phyloP scores from a whole-genome alignment of 2,329 filamentous ascomycete genomes.

The Venturia oleaginea region DNA sequence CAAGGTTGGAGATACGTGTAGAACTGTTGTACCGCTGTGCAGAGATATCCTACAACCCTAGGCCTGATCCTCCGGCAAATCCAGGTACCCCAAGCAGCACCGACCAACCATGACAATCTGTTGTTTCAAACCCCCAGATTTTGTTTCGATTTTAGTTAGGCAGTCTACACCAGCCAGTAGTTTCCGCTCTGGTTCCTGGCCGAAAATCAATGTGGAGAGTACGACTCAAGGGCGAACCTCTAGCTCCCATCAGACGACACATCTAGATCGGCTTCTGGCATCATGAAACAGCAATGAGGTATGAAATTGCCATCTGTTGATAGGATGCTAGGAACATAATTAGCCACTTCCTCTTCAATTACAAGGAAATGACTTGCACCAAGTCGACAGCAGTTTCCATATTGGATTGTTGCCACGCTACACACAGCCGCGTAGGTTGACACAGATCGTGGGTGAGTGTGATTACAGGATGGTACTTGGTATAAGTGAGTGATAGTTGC shows the following conservation, averaged over 20 bases:
- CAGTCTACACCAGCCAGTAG: not conserved
- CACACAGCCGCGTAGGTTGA: not conserved
- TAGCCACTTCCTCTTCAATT: not conserved
- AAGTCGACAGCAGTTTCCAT: not conserved
- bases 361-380: not conserved
- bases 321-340: not conserved
- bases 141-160: not conserved
- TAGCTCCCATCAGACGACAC: not conserved
- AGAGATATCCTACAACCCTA: not conserved
- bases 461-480: not conserved
- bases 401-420: not conserved
- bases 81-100: not conserved
- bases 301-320: not conserved
- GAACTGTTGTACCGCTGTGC: not conserved
- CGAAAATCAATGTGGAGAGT: not conserved
- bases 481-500: not conserved
- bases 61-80: not conserved
- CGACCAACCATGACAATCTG: not conserved
- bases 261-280: slow-evolving; percentile 6
- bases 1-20: not conserved
- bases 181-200: not conserved
- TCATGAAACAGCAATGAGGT: slow-evolving; percentile 1
- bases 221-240: not conserved
- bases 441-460: not conserved
- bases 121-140: not conserved